Percentiles rank a stretch among this genome's conserved stretches.
These are phyloP conservation scores for Backusella westeae DNA, from an alignment of 192 early-diverging fungal genomes.

Conservation along the genomic window DNA sequence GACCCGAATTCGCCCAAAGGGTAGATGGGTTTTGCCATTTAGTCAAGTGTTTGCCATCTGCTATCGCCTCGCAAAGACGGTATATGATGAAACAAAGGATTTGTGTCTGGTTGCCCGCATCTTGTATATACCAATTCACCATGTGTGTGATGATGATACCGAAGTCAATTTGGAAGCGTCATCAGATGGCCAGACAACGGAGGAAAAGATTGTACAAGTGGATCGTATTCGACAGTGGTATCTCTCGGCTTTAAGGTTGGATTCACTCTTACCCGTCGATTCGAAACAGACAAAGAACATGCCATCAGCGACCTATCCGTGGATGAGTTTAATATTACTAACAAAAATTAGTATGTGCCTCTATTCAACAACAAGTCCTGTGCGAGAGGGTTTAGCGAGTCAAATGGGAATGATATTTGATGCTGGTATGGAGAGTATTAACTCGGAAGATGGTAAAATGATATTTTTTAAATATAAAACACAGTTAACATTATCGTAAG, in stretches of 20 bases:
- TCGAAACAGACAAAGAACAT: not conserved
- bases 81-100: not conserved
- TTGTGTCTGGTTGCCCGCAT: not conserved
- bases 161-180: not conserved
- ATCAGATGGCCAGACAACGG: not conserved
- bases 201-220: not conserved
- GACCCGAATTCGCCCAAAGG: not conserved
- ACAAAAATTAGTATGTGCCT: constrained; percentile 15
- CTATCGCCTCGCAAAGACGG: not conserved
- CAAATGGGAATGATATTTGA: not conserved
- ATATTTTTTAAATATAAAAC: not conserved
- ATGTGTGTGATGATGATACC: not conserved
- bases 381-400: not conserved
- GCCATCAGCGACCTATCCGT: not conserved
- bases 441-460: not conserved
- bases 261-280: not conserved
- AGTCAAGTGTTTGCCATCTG: not conserved
- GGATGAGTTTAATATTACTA: constrained; percentile 21
- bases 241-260: constrained; percentile 4
- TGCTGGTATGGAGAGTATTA: not conserved
- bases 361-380: not conserved
- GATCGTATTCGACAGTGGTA: constrained; percentile 7
- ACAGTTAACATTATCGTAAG: not conserved
- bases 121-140: not conserved
- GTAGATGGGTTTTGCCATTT: too few species aligned